Base-by-base conservation (phyloP, 1,284 basidiomycete species). In the Filobasidium uniguttulatum region DNA sequence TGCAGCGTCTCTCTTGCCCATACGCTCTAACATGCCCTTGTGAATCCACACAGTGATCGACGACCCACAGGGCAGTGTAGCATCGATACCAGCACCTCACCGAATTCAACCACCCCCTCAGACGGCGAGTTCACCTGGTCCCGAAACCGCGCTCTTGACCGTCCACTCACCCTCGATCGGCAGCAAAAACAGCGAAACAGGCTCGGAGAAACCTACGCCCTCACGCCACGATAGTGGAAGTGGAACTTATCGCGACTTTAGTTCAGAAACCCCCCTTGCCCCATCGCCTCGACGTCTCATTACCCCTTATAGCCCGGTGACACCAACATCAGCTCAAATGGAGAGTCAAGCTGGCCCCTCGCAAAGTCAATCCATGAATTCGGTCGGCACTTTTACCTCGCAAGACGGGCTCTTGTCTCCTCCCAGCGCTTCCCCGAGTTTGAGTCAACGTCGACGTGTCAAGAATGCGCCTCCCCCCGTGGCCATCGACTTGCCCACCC, bases 401-500 rank as follows among this genome's bases (percentile, higher is more conserved):
- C 56, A 14, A 26, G 43, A 52, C 33, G 52, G 47, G 8, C 45
- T 50, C 36, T 59, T 70, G 5, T 65, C 62, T 1, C 65, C 68
- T 3, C 63, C 65, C 10, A 55, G 58, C 3, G 49, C 57, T 14
- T 63, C 64, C 1, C 56, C 61, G 7, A 59, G 56, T 20, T 52
- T 52, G 3, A 28, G 35, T 6, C 34, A 28, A n/a, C 43, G 22
- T 10, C 37, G 46, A 28, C 36, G 44, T 12, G 3, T 37, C 12
- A 33, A 22, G 10, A 52, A 20, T 8, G 26, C 20, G 20, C 50
- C 50, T 1, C 40, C 61, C 0, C 67, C 68, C 1, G 53, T 56
- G 0, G 56, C 62, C 14, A 57, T 70, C 17, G 68, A 71, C 50
- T 56, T 71, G 23, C 69, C 69, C 2, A 71, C 68, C 1, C 62